Evolutionary conservation across 306 rosid species (phyloP).

Genomic region (Astragalus membranaceus): DNA sequence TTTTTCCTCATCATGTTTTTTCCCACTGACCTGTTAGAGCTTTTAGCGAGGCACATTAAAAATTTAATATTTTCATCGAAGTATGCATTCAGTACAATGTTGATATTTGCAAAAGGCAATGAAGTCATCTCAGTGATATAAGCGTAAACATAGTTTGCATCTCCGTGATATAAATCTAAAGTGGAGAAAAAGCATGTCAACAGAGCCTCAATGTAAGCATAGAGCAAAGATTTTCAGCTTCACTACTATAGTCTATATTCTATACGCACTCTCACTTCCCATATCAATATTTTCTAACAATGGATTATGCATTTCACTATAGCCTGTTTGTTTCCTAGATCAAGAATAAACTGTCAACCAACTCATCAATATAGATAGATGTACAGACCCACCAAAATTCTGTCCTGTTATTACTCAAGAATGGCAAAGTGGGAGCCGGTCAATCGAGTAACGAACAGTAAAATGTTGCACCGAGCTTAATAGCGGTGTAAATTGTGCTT

Average conservation of each 20-base stretch:
- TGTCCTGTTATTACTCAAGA: not conserved
- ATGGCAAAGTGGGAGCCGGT: not conserved
- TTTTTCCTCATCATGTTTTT: no score
- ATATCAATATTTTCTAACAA: not conserved
- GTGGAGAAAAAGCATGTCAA: no score
- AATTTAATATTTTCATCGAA: no score
- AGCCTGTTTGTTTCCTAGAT: not conserved
- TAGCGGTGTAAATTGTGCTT: not conserved
- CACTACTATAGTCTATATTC: not conserved
- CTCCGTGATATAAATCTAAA: no score
- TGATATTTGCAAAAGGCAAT: no score
- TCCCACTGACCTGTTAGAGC: no score
- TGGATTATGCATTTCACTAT: not conserved
- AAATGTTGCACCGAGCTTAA: slow-evolving; percentile 11
- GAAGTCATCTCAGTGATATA: no score
- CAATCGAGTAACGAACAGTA: not conserved
- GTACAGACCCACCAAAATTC: slow-evolving; percentile 9
- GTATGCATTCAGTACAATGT: no score
- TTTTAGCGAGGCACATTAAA: no score
- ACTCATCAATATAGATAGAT: not conserved
- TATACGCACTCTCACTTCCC: not conserved
- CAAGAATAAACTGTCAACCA: not conserved
- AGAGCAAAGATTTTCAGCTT: not conserved
- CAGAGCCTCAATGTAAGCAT: not conserved
- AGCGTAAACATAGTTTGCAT: no score